phyloP scores from a whole-genome alignment of 352 stramenopile species.

The Phytophthora ohioensis region DNA sequence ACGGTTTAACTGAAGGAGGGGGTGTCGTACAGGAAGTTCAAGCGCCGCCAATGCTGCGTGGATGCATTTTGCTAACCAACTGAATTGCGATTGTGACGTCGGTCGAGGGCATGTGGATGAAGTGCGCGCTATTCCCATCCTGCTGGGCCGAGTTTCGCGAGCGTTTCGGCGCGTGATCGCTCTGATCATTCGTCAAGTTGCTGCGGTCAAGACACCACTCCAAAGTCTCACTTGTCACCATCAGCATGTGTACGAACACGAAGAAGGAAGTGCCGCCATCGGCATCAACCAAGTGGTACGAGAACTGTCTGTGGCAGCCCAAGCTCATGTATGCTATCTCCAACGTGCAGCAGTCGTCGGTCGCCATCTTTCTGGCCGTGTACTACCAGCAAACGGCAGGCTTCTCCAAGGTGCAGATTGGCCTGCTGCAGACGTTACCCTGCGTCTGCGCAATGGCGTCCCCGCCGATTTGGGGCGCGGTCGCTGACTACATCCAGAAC shows the following conservation, averaged over 20 bases:
- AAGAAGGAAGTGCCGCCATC: conserved; percentile 11
- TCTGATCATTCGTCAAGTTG: conserved; percentile 27
- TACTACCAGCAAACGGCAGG: conserved; percentile 67
- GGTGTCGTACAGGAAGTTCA: conserved; percentile 14
- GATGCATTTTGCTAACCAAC: conserved; percentile 31
- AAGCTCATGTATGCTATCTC: conserved; percentile 82
- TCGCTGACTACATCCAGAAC: conserved; percentile 65
- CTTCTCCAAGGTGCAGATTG: conserved; percentile 81
- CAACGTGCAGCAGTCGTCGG: conserved; percentile 63
- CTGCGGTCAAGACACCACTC: conserved; percentile 5
- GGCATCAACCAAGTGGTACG: conserved; percentile 28
- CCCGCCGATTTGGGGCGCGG: conserved; percentile 70
- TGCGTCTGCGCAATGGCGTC: conserved; percentile 68
- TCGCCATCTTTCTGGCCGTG: conserved; percentile 76
- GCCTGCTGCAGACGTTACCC: conserved; percentile 69
- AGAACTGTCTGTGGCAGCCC: conserved; percentile 54
- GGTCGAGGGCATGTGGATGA: conserved; percentile 34
- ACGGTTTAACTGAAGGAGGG: conserved; percentile 22
- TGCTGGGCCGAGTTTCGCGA: conserved; percentile 8
- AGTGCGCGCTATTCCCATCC: conserved; percentile 33
- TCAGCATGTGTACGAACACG: conserved; percentile 14
- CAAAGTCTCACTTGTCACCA: conserved; percentile 22
- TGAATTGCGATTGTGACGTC: conserved; percentile 31
- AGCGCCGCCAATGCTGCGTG: conserved; percentile 33
- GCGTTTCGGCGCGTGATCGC: not conserved